These are phyloP conservation scores for Stachybotrys elegans DNA, from an alignment of 2,329 filamentous ascomycete genomes.

Conservation along the genomic window DNA sequence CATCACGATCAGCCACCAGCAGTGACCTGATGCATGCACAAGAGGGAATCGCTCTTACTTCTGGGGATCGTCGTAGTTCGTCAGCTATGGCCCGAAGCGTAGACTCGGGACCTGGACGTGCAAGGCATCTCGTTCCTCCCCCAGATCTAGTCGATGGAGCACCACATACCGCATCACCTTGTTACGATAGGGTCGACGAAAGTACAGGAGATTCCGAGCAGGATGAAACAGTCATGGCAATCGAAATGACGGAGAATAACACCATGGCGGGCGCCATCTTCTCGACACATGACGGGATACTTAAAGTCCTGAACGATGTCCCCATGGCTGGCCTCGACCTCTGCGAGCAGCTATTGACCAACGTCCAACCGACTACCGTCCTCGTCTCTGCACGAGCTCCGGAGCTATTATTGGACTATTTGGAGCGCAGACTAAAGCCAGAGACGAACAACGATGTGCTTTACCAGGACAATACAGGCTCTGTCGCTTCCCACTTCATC, in stretches of 20 bases:
- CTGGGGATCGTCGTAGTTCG: too few species aligned
- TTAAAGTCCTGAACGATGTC: conserved; percentile 76
- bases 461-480: neutral
- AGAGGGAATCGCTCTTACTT: too few species aligned
- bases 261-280: conserved; percentile 84
- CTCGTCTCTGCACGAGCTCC: conserved; percentile 45
- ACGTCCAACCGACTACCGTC: conserved; percentile 50
- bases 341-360: conserved; percentile 55
- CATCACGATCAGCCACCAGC: too few species aligned
- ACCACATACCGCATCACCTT: too few species aligned
- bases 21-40: too few species aligned
- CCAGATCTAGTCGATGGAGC: too few species aligned
- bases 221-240: conserved; percentile 69
- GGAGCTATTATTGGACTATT: conserved; percentile 27
- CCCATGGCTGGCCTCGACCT: conserved; percentile 63
- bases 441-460: too few species aligned
- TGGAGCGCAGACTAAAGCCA: conserved; percentile 17
- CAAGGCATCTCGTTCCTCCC: too few species aligned
- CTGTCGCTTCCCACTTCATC: conserved; percentile 17
- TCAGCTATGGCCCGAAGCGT: too few species aligned
- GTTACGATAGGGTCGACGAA: too few species aligned
- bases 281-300: conserved; percentile 59
- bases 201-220: conserved; percentile 31
- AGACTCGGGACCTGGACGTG: too few species aligned
- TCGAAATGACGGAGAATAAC: conserved; percentile 67